Evolutionary conservation across 306 rosid species (phyloP).

Genomic region (Rosa rugosa): DNA sequence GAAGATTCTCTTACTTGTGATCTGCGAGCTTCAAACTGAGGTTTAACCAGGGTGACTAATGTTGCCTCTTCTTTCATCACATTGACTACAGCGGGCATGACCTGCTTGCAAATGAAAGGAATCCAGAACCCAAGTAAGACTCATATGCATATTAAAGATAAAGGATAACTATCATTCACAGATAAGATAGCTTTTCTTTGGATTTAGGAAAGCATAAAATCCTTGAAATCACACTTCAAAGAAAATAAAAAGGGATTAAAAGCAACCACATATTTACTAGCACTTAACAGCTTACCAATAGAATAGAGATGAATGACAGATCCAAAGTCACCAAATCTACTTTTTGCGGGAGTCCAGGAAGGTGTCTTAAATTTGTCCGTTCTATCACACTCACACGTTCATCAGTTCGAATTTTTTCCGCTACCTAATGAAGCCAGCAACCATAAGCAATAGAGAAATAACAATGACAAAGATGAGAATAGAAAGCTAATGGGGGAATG

Average conservation of each 20-base stretch:
- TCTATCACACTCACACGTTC: conserved; percentile 84
- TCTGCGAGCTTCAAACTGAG: conserved; percentile 92
- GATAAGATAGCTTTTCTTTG: not conserved
- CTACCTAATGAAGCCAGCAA: conserved; percentile 55
- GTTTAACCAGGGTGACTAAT: conserved; percentile 81
- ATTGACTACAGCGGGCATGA: conserved; percentile 89
- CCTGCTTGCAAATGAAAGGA: conserved; percentile 41
- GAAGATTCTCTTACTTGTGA: conserved; percentile 60
- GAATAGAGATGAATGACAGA: conserved; percentile 94
- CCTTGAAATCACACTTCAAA: not conserved
- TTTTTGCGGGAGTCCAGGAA: conserved; percentile 75
- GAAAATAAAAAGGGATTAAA: conserved; percentile 8
- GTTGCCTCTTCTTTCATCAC: conserved; percentile 81
- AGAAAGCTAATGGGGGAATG: not conserved
- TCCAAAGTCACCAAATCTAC: conserved; percentile 93
- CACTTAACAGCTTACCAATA: conserved; percentile 58
- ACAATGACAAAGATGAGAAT: not conserved
- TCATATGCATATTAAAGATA: not conserved
- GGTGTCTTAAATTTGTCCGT: conserved; percentile 83
- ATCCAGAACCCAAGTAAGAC: not conserved
- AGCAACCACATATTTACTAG: not conserved
- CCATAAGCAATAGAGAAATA: conserved; percentile 9
- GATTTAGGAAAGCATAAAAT: not conserved
- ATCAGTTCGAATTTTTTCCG: conserved; percentile 76
- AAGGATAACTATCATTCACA: not conserved